Percentiles rank a stretch among this genome's conserved stretches.
Evolutionary conservation across 805 yeast species (phyloP).

Genomic region (Kuraishia ogatae): DNA sequence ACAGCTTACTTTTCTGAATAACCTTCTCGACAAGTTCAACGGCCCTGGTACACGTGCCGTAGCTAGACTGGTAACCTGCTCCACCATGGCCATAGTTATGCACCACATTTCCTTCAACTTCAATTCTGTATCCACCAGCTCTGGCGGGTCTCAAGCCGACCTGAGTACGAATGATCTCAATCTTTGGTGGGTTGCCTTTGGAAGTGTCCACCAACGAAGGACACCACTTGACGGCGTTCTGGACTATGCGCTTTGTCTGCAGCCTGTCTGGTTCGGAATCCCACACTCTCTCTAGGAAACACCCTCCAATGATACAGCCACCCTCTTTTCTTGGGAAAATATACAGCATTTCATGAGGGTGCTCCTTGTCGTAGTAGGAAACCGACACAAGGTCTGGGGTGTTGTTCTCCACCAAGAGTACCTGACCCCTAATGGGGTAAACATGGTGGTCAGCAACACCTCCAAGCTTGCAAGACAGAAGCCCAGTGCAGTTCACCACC

Average conservation of each 20-base stretch:
- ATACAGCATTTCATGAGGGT: conserved; percentile 41
- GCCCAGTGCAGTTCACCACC: conserved; percentile 53
- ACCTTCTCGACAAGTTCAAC: conserved; percentile 23
- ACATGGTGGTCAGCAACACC: conserved; percentile 37
- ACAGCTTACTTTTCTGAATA: background rate
- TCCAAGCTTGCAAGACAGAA: conserved; percentile 31
- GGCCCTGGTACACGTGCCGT: conserved; percentile 20
- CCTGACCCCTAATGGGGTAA: conserved; percentile 55
- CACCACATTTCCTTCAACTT: conserved; percentile 31
- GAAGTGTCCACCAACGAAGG: conserved; percentile 27
- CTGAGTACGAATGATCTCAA: conserved; percentile 40
- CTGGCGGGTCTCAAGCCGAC: conserved; percentile 68
- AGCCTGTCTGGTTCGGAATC: conserved; percentile 26
- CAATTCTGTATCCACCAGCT: conserved; percentile 48
- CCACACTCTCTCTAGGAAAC: conserved; percentile 16
- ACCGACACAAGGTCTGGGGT: conserved; percentile 25
- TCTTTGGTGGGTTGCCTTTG: conserved; percentile 22
- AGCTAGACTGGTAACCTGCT: conserved; percentile 55
- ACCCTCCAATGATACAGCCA: conserved; percentile 62
- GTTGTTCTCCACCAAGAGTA: conserved; percentile 40
- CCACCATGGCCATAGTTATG: conserved; percentile 73
- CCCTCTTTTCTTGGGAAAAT: conserved; percentile 69
- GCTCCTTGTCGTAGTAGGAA: conserved; percentile 15
- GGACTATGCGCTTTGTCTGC: conserved; percentile 37
- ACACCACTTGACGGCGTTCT: conserved; percentile 31